Evolutionary conservation across 257 asterid species (phyloP), one percentile per base, ranked within the genome.

Genomic region (Solanum ossicruentum): DNA sequence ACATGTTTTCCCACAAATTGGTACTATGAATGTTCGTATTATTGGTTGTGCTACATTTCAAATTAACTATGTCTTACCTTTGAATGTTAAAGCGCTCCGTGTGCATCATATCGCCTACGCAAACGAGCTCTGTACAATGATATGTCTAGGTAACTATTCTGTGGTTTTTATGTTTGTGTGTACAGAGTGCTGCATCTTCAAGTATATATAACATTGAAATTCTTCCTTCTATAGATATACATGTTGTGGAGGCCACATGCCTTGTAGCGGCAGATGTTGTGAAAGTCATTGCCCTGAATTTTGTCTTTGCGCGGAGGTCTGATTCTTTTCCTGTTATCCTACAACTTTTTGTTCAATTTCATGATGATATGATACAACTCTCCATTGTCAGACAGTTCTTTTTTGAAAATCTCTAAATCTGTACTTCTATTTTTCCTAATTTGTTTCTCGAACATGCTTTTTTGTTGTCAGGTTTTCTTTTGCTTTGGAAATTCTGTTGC

Each of bases 401-500:
- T 45, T 43, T 28, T 83, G 47, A 45, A 65, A 65, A 47, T 23
- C 18, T 26, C 61, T 8, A 63, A 41, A 21, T 10, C 73, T 58
- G 36, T 7, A 12, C 10, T 4, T 47, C 28, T 65, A 28, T 63
- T 63, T 41, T 9, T 81, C 63, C 28, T 54, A 20, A 43, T 60
- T 41, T 63, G 18, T 18, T 83, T 18, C 41, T 26, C 11, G 58
- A 67, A 39, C 61, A 21, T 43, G 80, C 45, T 65, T 21, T 82
- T n/a, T 2, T 80, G 28, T 54, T 16, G 85, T 49, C 86, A 90
- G 91, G 90, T 88, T 43, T 87, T 80, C 51, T 80, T 83, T 18
- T 90, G 91, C 87, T 90, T 90, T 85, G 84, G 70, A 18, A 90
- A 84, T 79, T 90, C 91, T 63, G 92, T 90, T 57, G 91, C 93